A percentile compares a stretch with the other conserved stretches of the same genome.
These are phyloP conservation scores for Colletotrichum cordylinicola DNA, from an alignment of 2,329 filamentous ascomycete genomes.

Conservation along the genomic window DNA sequence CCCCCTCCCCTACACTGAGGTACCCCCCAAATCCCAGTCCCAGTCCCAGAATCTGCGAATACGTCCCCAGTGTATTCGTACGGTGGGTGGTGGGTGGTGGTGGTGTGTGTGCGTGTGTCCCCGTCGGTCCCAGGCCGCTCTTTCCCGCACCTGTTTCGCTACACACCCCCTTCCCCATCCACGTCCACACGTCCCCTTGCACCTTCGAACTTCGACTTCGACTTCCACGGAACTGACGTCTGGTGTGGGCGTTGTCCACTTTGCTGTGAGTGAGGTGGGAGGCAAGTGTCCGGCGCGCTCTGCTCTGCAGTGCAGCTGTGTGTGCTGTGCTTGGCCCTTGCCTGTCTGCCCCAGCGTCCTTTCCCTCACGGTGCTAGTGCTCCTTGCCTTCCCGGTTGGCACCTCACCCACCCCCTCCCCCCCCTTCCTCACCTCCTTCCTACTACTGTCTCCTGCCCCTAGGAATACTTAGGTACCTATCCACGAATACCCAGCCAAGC, in stretches of 20 bases:
- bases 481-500: not conserved
- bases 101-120: not conserved
- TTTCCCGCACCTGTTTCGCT: slow-evolving; percentile 6
- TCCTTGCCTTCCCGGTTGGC: slow-evolving; percentile 2
- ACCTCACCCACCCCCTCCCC: not conserved
- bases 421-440: not conserved
- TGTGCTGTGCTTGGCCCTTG: not conserved
- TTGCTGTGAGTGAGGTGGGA: not conserved
- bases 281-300: not conserved
- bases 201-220: not conserved
- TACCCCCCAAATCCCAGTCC: not conserved
- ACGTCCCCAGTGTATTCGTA: not conserved
- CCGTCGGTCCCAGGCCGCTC: slow-evolving; percentile 32
- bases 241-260: not conserved
- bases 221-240: not conserved
- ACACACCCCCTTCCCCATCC: not conserved
- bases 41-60: not conserved
- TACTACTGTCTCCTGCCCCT: not conserved
- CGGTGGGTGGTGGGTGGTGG: not conserved
- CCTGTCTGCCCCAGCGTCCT: not conserved
- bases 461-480: not conserved
- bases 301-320: not conserved
- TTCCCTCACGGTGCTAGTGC: not conserved
- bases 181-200: not conserved
- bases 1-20: not conserved